These are phyloP conservation scores for Populus pruinosa DNA, from an alignment of 345 rosid species.

Conservation along the genomic window DNA sequence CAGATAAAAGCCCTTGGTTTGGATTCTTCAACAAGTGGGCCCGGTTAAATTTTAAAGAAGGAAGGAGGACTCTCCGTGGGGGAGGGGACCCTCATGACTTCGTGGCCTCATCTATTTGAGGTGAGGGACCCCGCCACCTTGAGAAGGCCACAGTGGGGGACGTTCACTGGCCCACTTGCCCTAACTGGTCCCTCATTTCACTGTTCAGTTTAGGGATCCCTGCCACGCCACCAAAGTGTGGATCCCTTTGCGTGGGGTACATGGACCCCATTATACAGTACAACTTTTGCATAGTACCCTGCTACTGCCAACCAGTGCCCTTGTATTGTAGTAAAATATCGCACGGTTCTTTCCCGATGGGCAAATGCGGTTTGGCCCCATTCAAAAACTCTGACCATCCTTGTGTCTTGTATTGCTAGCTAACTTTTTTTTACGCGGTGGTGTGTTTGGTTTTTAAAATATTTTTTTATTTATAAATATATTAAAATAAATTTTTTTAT, in stretches of 20 bases:
- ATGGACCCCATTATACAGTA: not conserved
- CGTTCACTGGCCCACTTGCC: slow-evolving; percentile 30
- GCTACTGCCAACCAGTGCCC: not conserved
- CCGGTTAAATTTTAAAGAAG: not conserved
- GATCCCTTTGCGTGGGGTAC: not conserved
- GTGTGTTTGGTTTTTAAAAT: too few relatives aligned
- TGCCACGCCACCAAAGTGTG: not conserved
- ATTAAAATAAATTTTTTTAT: too few relatives aligned
- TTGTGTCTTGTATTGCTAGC: too few relatives aligned
- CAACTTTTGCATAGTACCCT: not conserved
- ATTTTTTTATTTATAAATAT: too few relatives aligned
- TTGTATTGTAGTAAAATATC: not conserved
- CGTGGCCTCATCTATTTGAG: slow-evolving; percentile 3
- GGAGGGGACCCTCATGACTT: not conserved
- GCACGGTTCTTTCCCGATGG: not conserved
- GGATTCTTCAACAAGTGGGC: slow-evolving; percentile 22
- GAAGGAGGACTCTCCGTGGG: not conserved
- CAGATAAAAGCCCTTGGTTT: not conserved
- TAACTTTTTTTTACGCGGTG: too few relatives aligned
- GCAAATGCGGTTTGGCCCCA: not conserved
- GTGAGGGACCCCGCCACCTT: slow-evolving; percentile 9
- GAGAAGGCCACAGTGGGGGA: not conserved
- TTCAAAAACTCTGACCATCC: too few relatives aligned
- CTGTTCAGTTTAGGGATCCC: not conserved
- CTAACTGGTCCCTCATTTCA: slow-evolving; percentile 10